Conservation (phyloP, 2,329 filamentous ascomycete species). For the Venturia oleaginea region DNA sequence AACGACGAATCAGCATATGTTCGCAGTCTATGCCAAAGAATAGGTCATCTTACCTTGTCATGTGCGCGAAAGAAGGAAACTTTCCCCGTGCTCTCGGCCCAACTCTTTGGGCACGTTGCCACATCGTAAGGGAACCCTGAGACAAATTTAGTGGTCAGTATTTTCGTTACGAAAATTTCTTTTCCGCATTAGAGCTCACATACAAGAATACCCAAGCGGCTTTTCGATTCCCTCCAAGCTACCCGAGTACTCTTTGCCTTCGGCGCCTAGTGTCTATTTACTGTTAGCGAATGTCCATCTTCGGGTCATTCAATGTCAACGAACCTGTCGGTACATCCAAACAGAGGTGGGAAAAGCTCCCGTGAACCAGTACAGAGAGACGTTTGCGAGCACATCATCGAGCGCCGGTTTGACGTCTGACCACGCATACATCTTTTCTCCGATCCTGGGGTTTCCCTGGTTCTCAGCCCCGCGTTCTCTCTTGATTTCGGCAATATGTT, state of each 20-base stretch:
- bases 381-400: slow-evolving; percentile 39
- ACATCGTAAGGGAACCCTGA: too few relatives aligned
- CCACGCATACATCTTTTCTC: slow-evolving; percentile 50
- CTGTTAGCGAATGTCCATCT: too few relatives aligned
- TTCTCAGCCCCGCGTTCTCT: too few relatives aligned
- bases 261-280: too few relatives aligned
- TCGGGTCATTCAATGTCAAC: too few relatives aligned
- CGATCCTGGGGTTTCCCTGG: background rate
- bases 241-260: background rate
- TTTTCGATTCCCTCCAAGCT: slow-evolving; percentile 26
- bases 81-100: too few relatives aligned
- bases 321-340: slow-evolving; percentile 37
- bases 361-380: slow-evolving; percentile 49
- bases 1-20: slow-evolving; percentile 19
- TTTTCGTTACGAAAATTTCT: slow-evolving; percentile 8
- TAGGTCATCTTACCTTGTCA: too few relatives aligned
- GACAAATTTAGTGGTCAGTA: too few relatives aligned
- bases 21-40: slow-evolving; percentile 24
- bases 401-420: slow-evolving; percentile 34
- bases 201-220: slow-evolving; percentile 36
- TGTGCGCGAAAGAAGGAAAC: too few relatives aligned
- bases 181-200: slow-evolving; percentile 30
- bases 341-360: slow-evolving; percentile 39
- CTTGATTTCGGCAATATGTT: too few relatives aligned
- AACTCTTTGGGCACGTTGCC: too few relatives aligned